A percentile compares a stretch with the other conserved stretches of the same genome.
phyloP scores from a whole-genome alignment of 805 yeast species.

The Pichia membranifaciens region DNA sequence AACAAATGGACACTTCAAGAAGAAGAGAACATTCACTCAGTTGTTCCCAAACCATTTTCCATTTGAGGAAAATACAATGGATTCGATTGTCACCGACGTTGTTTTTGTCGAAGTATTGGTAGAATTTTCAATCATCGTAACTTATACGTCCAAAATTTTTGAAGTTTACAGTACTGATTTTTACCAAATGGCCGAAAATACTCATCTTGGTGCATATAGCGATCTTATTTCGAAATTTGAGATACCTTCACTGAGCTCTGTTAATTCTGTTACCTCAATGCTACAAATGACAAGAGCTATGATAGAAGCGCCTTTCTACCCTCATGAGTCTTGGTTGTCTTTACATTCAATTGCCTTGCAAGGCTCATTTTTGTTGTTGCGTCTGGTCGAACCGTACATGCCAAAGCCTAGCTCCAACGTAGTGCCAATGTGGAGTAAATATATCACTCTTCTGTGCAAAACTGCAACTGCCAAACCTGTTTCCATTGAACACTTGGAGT shows the following conservation, averaged over 20 bases:
- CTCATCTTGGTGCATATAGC: neutral
- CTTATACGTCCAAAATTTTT: constrained; percentile 41
- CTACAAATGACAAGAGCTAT: constrained; percentile 36
- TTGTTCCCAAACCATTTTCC: constrained; percentile 69
- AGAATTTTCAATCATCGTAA: constrained; percentile 60
- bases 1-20: constrained; percentile 37
- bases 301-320: constrained; percentile 50
- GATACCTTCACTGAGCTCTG: constrained; percentile 5
- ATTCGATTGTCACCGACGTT: constrained; percentile 67
- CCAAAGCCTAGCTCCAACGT: constrained; percentile 44
- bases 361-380: constrained; percentile 6
- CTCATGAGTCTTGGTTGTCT: constrained; percentile 69
- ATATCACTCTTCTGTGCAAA: constrained; percentile 49
- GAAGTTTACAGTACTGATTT: constrained; percentile 9
- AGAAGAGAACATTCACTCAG: constrained; percentile 59
- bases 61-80: constrained; percentile 57
- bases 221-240: constrained; percentile 8
- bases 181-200: neutral
- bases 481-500: constrained; percentile 62
- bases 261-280: constrained; percentile 22
- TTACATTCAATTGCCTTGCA: constrained; percentile 47
- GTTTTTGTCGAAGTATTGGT: constrained; percentile 63
- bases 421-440: constrained; percentile 55
- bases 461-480: constrained; percentile 64
- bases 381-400: constrained; percentile 37